A percentile compares a stretch with the other conserved stretches of the same genome.
phyloP scores from a whole-genome alignment of 495 filamentous ascomycete genomes.

The Podospora australis region DNA sequence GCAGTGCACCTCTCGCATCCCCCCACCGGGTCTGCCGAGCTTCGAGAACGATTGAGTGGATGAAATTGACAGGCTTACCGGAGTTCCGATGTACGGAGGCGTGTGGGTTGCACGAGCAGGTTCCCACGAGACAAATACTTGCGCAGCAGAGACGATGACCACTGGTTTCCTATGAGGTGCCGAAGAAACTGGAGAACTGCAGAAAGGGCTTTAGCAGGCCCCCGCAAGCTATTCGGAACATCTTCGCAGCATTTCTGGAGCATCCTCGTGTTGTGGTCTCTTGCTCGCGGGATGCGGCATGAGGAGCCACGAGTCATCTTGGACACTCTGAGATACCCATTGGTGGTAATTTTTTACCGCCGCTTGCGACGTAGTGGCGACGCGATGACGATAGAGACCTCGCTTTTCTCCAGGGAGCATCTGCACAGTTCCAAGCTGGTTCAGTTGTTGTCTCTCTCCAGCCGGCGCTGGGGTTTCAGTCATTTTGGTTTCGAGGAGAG shows the following conservation, averaged over 20 bases:
- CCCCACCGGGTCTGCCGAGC: constrained; percentile 7
- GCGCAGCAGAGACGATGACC: constrained; percentile 1
- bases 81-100: constrained; percentile 16
- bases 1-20: neutral
- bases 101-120: constrained; percentile 12
- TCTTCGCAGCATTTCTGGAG: neutral
- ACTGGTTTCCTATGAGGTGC: neutral
- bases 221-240: neutral
- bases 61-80: constrained; percentile 9
- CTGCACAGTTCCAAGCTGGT: too few relatives aligned
- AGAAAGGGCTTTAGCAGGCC: neutral
- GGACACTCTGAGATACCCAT: too few relatives aligned
- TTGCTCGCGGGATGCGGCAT: constrained; percentile 7
- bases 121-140: constrained; percentile 1
- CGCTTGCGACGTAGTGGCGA: too few relatives aligned
- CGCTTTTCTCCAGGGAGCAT: too few relatives aligned
- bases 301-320: neutral
- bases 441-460: too few relatives aligned
- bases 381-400: too few relatives aligned
- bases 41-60: constrained; percentile 14
- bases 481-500: too few relatives aligned
- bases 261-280: constrained; percentile 1
- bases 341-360: neutral
- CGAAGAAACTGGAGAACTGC: neutral
- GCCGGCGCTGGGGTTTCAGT: too few relatives aligned